phyloP scores from a whole-genome alignment of 1,284 basidiomycete genomes.

The Singerocomus inundabilis region DNA sequence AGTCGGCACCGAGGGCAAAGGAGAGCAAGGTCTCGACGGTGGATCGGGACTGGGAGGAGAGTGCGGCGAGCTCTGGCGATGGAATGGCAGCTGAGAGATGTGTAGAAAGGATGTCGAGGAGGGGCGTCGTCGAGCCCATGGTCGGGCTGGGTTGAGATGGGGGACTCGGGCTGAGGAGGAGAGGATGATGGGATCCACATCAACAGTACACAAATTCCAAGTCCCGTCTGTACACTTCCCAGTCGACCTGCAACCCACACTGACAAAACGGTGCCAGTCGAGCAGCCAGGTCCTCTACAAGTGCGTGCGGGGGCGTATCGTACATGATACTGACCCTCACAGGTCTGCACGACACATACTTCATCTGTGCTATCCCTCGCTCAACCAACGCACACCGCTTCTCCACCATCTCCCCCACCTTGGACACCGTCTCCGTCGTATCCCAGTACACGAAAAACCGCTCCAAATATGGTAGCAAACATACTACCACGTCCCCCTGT shows the following conservation, averaged over 20 bases:
- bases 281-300: constrained; percentile 20
- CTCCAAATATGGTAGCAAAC: constrained; percentile 24
- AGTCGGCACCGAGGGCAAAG: constrained; percentile 33
- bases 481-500: constrained; percentile 10
- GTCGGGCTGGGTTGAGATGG: too few relatives aligned
- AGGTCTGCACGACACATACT: constrained; percentile 25
- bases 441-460: constrained; percentile 27
- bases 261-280: constrained; percentile 23
- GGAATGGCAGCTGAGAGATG: constrained; percentile 21
- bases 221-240: constrained; percentile 23
- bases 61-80: constrained; percentile 4
- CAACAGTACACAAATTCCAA: constrained; percentile 24
- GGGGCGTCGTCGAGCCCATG: constrained; percentile 23
- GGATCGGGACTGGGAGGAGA: constrained; percentile 3
- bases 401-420: constrained; percentile 30
- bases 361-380: constrained; percentile 18
- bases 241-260: constrained; percentile 25
- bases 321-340: constrained; percentile 14
- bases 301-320: constrained; percentile 14
- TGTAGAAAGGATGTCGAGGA: constrained; percentile 22
- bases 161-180: too few relatives aligned
- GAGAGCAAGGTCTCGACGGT: constrained; percentile 26
- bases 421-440: constrained; percentile 24
- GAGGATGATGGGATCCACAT: too few relatives aligned
- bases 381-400: constrained; percentile 18